Base-by-base conservation (phyloP, 805 yeast species). In the Saturnispora mendoncae region DNA sequence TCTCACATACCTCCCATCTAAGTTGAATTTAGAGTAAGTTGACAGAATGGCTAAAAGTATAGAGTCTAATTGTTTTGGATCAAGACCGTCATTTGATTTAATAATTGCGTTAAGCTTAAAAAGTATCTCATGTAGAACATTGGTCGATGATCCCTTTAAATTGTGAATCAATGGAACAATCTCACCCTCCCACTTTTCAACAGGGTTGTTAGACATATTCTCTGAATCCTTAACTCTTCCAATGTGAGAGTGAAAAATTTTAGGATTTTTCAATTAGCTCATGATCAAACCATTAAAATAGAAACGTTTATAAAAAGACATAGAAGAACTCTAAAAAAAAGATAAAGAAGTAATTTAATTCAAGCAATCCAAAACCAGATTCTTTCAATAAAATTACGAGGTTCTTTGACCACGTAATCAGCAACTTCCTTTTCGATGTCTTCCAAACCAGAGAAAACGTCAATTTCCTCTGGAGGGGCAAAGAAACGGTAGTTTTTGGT, bases 371-470 rank as follows among this genome's bases (percentile, higher is more conserved):
- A 69, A 55, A 55, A 72, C 78, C 78, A 73, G 15, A 72, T 43
- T 44, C 54, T 68, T 55, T 75, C 71, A 15, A 65, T n/a, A 36
- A 54, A 39, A 53, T 74, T 75, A 44, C 52, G 59, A 19, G 65
- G 54, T 23, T 51, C 50, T 13, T 55, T 58, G 9, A 56, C 48
- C 26, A 49, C 51, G 37, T 56, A 58, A 12, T 46, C 51, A 34
- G 62, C 65, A 34, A 69, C 70, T 48, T 72, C 76, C 45, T 67
- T 73, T 56, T 79, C 85, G 34, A 73, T 70, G 48, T 70, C 71
- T 25, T 68, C 79, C 44, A 80, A 63, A n/a, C 84, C 84, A 2
- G 76, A 69, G 39, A 69, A 51, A 29, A 76, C 71, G 55, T 81
- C 87, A 46, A 81, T 67, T 42, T 76, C 74, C 33, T 71, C 76